Percentiles rank a stretch among this genome's conserved stretches.
These are phyloP conservation scores for Xerocomus nothofagi DNA, from an alignment of 1,284 basidiomycete genomes.

Conservation along the genomic window DNA sequence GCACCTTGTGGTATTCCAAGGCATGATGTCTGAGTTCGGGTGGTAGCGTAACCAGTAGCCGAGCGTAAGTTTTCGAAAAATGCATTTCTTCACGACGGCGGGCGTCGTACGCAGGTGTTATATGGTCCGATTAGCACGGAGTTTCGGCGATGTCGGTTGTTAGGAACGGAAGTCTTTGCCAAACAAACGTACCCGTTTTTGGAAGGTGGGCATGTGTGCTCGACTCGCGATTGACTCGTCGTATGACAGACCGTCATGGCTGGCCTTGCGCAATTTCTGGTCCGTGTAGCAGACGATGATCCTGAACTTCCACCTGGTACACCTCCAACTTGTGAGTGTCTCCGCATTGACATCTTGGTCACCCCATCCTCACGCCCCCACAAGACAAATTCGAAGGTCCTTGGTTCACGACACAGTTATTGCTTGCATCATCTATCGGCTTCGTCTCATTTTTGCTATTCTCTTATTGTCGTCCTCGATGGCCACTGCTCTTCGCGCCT, in stretches of 20 bases:
- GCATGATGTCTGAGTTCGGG: constrained; percentile 74
- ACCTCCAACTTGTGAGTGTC: constrained; percentile 52
- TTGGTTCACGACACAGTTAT: constrained; percentile 91
- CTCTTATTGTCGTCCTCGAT: constrained; percentile 82
- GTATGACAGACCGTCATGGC: constrained; percentile 14
- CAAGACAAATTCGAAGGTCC: constrained; percentile 80
- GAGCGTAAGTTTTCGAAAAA: constrained; percentile 77
- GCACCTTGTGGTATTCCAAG: constrained; percentile 84
- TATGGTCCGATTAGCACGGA: too few species aligned
- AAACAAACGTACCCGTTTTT: constrained; percentile 22
- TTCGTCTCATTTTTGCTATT: constrained; percentile 82
- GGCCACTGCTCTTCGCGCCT: constrained; percentile 89
- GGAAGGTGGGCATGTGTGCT: constrained; percentile 10
- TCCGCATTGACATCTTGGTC: not conserved
- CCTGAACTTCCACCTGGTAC: constrained; percentile 53
- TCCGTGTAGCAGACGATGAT: constrained; percentile 16
- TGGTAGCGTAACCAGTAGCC: constrained; percentile 71
- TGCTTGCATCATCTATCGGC: constrained; percentile 79
- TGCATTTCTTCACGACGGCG: constrained; percentile 55
- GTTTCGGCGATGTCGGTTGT: constrained; percentile 7
- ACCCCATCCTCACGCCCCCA: constrained; percentile 5
- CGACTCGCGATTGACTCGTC: not conserved
- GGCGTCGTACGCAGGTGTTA: not conserved
- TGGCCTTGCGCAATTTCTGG: constrained; percentile 5
- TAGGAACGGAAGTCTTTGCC: constrained; percentile 16